A percentile compares a stretch with the other conserved stretches of the same genome.
These are phyloP conservation scores for Phanerochaete sordida DNA, from an alignment of 768 basidiomycete species.

Conservation along the genomic window DNA sequence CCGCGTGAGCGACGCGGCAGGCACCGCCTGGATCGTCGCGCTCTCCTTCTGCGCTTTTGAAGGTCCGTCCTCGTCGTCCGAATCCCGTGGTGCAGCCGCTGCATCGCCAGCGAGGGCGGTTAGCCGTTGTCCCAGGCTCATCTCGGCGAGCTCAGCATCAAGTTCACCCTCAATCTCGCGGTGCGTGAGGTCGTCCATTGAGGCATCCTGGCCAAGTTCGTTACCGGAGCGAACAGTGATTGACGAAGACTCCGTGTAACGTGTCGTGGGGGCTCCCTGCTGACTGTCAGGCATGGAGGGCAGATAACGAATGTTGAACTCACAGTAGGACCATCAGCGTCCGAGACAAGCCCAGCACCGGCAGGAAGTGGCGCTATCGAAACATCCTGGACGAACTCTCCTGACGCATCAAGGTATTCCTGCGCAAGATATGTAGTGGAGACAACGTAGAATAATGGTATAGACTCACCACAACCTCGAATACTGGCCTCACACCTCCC, in stretches of 20 bases:
- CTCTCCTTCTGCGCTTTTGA: conserved; percentile 19
- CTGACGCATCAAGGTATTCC: conserved; percentile 53
- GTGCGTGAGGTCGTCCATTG: conserved; percentile 45
- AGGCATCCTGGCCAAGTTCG: conserved; percentile 56
- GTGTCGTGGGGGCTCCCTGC: conserved; percentile 49
- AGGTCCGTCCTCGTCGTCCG: conserved; percentile 40
- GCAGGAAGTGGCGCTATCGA: conserved; percentile 37
- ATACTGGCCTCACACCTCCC: conserved; percentile 56
- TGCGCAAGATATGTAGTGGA: conserved; percentile 22
- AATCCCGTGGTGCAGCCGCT: conserved; percentile 37
- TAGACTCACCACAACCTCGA: conserved; percentile 53
- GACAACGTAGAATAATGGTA: neutral
- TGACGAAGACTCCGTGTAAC: conserved; percentile 63
- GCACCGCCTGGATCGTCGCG: conserved; percentile 39
- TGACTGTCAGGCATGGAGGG: neutral
- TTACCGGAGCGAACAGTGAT: conserved; percentile 65
- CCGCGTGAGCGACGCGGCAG: conserved; percentile 85
- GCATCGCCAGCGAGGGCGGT: conserved; percentile 65
- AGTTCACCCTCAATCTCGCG: conserved; percentile 63
- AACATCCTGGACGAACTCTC: conserved; percentile 50
- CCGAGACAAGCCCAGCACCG: conserved; percentile 20
- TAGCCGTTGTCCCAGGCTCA: conserved; percentile 87
- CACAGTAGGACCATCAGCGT: conserved; percentile 10
- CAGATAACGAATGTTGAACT: neutral
- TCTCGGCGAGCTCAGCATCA: conserved; percentile 84